Conservation (phyloP, 805 yeast species). For the Ogataea populi-albae region DNA sequence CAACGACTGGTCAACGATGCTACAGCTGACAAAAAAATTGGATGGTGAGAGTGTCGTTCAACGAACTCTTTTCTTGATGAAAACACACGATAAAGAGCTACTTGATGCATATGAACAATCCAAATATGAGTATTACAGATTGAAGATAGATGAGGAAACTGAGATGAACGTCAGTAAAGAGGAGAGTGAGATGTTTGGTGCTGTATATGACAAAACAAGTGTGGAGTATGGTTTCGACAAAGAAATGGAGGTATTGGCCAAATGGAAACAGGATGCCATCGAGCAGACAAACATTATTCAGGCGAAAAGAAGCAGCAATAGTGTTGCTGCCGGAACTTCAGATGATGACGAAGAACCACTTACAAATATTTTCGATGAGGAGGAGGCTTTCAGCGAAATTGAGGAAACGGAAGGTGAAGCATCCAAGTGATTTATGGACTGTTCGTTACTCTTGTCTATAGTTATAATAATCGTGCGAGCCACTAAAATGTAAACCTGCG, state of each 20-base stretch:
- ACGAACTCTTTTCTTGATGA: constrained; percentile 58
- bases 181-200: constrained; percentile 84
- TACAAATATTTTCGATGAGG: constrained; percentile 20
- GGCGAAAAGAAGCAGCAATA: constrained; percentile 39
- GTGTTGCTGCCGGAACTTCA: constrained; percentile 22
- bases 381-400: constrained; percentile 19
- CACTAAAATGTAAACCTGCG: constrained; percentile 9
- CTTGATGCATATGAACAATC: constrained; percentile 81
- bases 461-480: no score
- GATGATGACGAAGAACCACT: constrained; percentile 23
- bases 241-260: constrained; percentile 68
- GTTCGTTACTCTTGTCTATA: no score
- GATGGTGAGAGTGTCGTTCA: constrained; percentile 91
- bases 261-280: constrained; percentile 71
- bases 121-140: constrained; percentile 80
- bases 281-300: constrained; percentile 56
- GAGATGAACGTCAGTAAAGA: constrained; percentile 70
- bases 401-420: constrained; percentile 7
- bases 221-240: constrained; percentile 64
- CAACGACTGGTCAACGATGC: constrained; percentile 76
- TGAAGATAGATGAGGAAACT: constrained; percentile 80
- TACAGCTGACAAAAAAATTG: constrained; percentile 68
- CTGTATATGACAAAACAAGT: constrained; percentile 59
- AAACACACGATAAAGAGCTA: constrained; percentile 36
- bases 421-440: no score